These are phyloP conservation scores for Xanthoceras sorbifolium DNA, from an alignment of 345 rosid species.

Conservation along the genomic window DNA sequence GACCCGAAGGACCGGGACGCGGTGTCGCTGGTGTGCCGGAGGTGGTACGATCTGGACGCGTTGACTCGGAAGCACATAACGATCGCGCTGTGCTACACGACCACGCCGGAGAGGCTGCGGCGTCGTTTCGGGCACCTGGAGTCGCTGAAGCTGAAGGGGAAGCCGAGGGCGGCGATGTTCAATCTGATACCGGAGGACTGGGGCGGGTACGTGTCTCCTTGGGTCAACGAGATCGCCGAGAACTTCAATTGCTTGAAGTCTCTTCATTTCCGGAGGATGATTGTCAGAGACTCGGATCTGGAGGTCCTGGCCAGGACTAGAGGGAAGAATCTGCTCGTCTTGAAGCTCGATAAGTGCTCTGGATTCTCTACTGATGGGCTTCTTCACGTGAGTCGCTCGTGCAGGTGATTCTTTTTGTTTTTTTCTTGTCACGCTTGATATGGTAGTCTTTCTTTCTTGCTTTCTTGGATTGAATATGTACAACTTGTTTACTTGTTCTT, in stretches of 20 bases:
- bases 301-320: conserved; percentile 51
- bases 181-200: conserved; percentile 89
- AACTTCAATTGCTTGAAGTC: conserved; percentile 60
- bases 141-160: conserved; percentile 85
- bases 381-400: conserved; percentile 54
- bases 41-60: conserved; percentile 79
- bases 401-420: conserved; percentile 53
- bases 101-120: conserved; percentile 66
- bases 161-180: conserved; percentile 95
- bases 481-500: neutral
- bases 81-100: conserved; percentile 75
- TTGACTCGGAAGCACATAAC: conserved; percentile 81
- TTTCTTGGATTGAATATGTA: neutral
- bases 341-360: conserved; percentile 88
- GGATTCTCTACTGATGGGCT: conserved; percentile 91
- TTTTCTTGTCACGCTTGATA: too few species aligned
- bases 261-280: conserved; percentile 83
- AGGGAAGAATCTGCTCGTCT: conserved; percentile 46
- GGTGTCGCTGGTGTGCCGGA: conserved; percentile 70
- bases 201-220: conserved; percentile 85
- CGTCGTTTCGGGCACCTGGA: conserved; percentile 62
- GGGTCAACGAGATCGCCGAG: conserved; percentile 60
- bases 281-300: conserved; percentile 79
- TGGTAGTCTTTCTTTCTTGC: too few species aligned
- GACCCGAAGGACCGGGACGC: conserved; percentile 80